Evolutionary conservation across 2,329 filamentous ascomycete species (phyloP), one percentile per base, ranked within the genome.

Genomic region (Monilinia laxa): DNA sequence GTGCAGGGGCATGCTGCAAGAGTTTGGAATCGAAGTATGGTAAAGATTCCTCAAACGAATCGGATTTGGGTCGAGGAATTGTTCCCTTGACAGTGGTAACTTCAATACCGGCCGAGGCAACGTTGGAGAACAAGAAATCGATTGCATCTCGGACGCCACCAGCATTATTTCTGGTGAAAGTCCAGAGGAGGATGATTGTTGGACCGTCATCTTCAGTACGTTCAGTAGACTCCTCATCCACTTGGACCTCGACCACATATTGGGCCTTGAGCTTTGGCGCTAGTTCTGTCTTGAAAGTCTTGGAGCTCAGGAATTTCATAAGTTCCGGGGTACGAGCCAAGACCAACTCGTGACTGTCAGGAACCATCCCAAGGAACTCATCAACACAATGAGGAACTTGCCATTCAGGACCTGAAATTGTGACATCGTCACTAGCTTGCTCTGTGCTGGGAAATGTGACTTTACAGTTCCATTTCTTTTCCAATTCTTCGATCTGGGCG

Each of bases 391-490:
- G 91, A 70, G 95, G 94, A 47, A 99, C 94, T 83, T 98, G 95
- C 85, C 96, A 99, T 81, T 98, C 94, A 60, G 95, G 95, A 5
- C 95, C 95, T 69, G 93, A 97, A 67, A 99, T 93, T 23, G 90
- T 96, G 64, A 99, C 93, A 75, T 96, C 90, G 75, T 99, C 95
- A 77, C 94, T 98, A 28, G 95, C 95, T 79, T 96, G 91, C 78
- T 99, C 95, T 12, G 95, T 98, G 80, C 93, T 97, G 10, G 95
- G 95, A 77, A 99, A 99, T 73, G 93, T 91, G 76, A 99, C 96
- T 82, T 98, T 98, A 88, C 95, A 99, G 79, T 98, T 98, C 90
- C 93, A 98, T 80, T 97, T 97, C 84, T 96, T 96, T 82, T 99
- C 95, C 62, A 99, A 84, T 73, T 95, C 92, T 72, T 98, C 94